Percentiles rank a stretch among this genome's conserved stretches.
Conservation (phyloP, 1,284 basidiomycete species). For the Volvariella surrecta region DNA sequence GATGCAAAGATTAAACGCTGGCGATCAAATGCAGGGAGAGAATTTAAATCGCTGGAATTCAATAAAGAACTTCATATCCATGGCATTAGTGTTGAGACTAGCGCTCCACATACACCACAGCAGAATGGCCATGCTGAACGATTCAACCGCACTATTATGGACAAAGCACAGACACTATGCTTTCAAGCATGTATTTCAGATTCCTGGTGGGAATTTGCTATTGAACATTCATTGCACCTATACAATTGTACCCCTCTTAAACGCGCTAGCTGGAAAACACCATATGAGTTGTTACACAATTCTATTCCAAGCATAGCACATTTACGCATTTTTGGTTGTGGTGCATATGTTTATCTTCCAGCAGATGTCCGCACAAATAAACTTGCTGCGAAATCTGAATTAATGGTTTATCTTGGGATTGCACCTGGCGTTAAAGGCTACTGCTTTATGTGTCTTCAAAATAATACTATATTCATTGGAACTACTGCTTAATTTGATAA, state of each 20-base stretch:
- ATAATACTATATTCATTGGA: slow-evolving; percentile 10
- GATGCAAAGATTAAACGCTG: background rate
- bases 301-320: too few relatives aligned
- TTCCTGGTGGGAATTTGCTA: too few relatives aligned
- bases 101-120: background rate
- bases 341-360: slow-evolving; percentile 2
- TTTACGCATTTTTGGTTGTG: too few relatives aligned
- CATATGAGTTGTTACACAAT: too few relatives aligned
- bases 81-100: background rate
- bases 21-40: background rate
- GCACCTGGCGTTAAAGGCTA: slow-evolving; percentile 12
- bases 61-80: background rate
- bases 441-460: slow-evolving; percentile 12
- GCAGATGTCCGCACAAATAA: slow-evolving; percentile 6
- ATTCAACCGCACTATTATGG: background rate
- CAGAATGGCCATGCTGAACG: background rate
- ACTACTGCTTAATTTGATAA: slow-evolving; percentile 16
- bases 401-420: slow-evolving; percentile 13
- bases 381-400: slow-evolving; percentile 11
- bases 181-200: too few relatives aligned
- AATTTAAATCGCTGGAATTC: background rate
- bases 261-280: too few relatives aligned
- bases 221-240: background rate
- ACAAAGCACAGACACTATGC: background rate
- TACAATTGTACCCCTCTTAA: background rate